These are phyloP conservation scores for Ganoderma multipileum DNA, from an alignment of 1,284 basidiomycete species.

Conservation along the genomic window DNA sequence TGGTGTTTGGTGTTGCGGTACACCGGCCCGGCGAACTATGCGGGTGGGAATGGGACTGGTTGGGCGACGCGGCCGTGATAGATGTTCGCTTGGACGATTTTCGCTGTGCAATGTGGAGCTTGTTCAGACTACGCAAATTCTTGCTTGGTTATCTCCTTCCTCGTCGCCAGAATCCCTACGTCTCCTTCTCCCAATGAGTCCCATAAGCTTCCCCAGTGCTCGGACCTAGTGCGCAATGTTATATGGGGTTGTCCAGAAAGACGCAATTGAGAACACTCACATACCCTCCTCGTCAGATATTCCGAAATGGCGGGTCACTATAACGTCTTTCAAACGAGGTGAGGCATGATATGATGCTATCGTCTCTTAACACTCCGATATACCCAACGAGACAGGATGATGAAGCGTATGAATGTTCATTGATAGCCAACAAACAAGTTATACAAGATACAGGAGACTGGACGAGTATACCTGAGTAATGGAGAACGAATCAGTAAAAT, in stretches of 20 bases:
- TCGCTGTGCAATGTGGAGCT: neutral
- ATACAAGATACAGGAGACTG: neutral
- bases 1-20: constrained; percentile 4
- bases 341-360: too few relatives aligned
- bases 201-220: too few relatives aligned
- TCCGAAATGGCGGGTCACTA: too few relatives aligned
- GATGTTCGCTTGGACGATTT: neutral
- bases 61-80: constrained; percentile 1
- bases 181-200: too few relatives aligned
- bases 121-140: neutral
- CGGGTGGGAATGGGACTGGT: neutral
- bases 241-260: too few relatives aligned
- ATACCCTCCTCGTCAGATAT: too few relatives aligned
- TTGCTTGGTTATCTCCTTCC: too few relatives aligned
- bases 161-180: too few relatives aligned
- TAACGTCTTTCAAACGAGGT: too few relatives aligned
- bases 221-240: too few relatives aligned
- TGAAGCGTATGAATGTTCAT: neutral
- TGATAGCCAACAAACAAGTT: neutral
- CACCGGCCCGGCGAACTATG: neutral
- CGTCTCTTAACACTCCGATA: neutral
- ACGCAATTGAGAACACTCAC: too few relatives aligned
- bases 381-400: neutral
- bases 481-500: neutral
- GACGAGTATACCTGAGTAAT: neutral